phyloP scores from a whole-genome alignment of 352 stramenopile species.

The Phytophthora palmivora region DNA sequence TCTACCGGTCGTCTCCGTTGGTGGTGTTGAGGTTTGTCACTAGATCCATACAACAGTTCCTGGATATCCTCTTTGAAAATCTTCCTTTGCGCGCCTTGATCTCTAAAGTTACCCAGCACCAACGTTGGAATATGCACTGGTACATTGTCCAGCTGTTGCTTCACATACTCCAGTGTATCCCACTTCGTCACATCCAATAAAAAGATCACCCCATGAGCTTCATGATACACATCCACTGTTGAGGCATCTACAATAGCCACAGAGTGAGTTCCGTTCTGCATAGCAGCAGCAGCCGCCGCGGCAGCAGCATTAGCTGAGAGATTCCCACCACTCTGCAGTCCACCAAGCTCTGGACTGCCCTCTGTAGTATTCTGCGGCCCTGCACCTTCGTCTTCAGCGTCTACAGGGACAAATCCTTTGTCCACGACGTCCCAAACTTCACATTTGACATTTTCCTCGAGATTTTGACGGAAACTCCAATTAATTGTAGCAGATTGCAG shows the following conservation, averaged over 20 bases:
- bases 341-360: conserved; percentile 19
- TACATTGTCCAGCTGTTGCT: conserved; percentile 71
- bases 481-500: conserved; percentile 91
- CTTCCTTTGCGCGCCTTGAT: conserved; percentile 68
- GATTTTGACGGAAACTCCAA: conserved; percentile 70
- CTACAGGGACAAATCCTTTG: conserved; percentile 53
- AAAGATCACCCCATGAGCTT: conserved; percentile 90
- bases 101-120: conserved; percentile 85
- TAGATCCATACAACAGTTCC: conserved; percentile 66
- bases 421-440: conserved; percentile 94
- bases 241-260: conserved; percentile 83
- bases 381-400: conserved; percentile 6
- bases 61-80: conserved; percentile 90
- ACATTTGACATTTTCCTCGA: conserved; percentile 89
- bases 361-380: too few species aligned
- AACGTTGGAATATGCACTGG: conserved; percentile 81
- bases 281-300: conserved; percentile 15
- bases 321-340: conserved; percentile 20
- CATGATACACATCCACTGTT: conserved; percentile 91
- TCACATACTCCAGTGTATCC: conserved; percentile 86
- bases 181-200: conserved; percentile 86
- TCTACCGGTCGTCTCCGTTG: conserved; percentile 59
- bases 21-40: conserved; percentile 39
- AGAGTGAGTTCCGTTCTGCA: conserved; percentile 52
- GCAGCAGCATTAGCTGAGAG: conserved; percentile 31